Evolutionary conservation across 2,329 filamentous ascomycete genomes (phyloP).

Genomic region (Fusarium austroafricanum): DNA sequence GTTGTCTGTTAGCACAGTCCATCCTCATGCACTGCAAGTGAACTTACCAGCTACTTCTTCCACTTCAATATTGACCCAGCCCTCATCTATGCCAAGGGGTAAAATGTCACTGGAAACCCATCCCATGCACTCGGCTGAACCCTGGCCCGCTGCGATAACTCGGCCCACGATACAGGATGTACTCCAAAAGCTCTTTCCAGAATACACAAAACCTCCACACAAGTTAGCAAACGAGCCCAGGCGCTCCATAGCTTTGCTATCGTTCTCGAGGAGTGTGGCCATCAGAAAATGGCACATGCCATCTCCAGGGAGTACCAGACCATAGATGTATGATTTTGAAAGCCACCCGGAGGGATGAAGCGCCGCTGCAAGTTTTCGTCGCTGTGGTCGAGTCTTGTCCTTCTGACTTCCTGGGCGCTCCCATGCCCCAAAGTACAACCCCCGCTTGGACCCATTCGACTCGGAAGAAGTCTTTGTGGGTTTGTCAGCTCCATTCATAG

Average conservation of each 20-base stretch:
- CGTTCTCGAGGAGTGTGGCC: constrained; percentile 73
- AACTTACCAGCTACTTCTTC: constrained; percentile 64
- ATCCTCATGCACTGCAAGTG: not conserved
- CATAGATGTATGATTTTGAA: constrained; percentile 74
- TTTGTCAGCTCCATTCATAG: constrained; percentile 26
- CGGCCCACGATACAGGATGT: constrained; percentile 73
- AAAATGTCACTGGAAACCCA: constrained; percentile 73
- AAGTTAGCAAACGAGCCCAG: constrained; percentile 72
- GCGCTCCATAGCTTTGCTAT: constrained; percentile 67
- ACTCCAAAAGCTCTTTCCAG: constrained; percentile 75
- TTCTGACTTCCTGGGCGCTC: constrained; percentile 50
- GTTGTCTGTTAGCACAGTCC: constrained; percentile 26
- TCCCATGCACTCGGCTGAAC: constrained; percentile 74
- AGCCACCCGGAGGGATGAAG: constrained; percentile 73
- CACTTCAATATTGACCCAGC: constrained; percentile 70
- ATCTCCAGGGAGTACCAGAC: constrained; percentile 73
- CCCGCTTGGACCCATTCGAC: constrained; percentile 52
- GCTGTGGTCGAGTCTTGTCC: constrained; percentile 55
- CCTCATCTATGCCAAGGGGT: constrained; percentile 63
- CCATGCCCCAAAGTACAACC: constrained; percentile 61
- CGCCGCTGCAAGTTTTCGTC: constrained; percentile 67
- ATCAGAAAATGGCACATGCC: constrained; percentile 72
- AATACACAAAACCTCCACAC: constrained; percentile 73
- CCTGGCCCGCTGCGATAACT: constrained; percentile 71
- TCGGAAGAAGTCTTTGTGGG: constrained; percentile 50